Base-by-base conservation (phyloP, 306 rosid genomes). In the Vicia sativa region DNA sequence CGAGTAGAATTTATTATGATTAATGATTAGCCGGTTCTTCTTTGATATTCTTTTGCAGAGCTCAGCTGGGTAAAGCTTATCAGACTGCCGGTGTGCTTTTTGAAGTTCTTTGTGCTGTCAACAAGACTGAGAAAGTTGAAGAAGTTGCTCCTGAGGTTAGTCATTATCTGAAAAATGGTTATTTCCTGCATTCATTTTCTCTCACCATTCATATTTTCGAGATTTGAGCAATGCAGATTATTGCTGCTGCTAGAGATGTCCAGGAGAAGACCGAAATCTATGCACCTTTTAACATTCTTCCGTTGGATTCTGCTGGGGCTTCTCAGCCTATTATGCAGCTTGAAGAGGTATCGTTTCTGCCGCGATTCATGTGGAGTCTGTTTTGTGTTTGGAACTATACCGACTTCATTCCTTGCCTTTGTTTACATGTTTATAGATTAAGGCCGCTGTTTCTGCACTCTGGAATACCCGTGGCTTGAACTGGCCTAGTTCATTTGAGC, bases 111-210 rank as follows among this genome's bases (percentile, higher is more conserved):
- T 92, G 98, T 53, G 98, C 93, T 1, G 98, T 92, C 66, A 92
- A 92, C 75, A 90, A 92, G 86, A 84, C 93, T 13, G 98, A 90
- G 86, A 90, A 92, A 78, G 96, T 87, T 39, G 98, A 92, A 77
- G 98, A 92, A 83, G 98, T 92, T 56, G 96, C 98, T 73, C 98
- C 98, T 8, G 98, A 92, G 96, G 98, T 89, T 46, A 72, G 89
- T 78, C 67, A 42, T 29, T 12, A 50, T 76, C 46, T 14, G 49
- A 10, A 19, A 65, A 68, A 19, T 46, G 28, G 26, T 70, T 13
- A 28, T 14, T 62, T 74, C 50, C 43, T 0, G 42, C 73, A 29
- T 67, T 63, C 59, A 11, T 28, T 61, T 76, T 61, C 55, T 68
- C 39, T 42, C 44, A 31, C 12, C 15, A 31, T 50, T 19, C 38